Percentiles rank a stretch among this genome's conserved stretches.
phyloP scores from a whole-genome alignment of 768 basidiomycete species.

The Lentinula edodes region DNA sequence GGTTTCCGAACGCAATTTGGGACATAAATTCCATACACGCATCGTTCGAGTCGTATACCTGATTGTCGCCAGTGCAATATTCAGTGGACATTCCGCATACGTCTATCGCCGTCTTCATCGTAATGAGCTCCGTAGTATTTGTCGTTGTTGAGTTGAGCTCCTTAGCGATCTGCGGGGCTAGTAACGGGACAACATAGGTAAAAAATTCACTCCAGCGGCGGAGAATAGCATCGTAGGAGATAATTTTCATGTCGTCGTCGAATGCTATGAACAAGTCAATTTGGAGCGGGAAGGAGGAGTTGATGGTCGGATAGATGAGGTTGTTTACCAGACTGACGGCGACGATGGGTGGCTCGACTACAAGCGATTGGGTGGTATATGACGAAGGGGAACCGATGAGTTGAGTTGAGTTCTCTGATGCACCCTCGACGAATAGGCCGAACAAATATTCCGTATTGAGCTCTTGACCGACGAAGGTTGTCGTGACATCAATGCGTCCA shows the following conservation, averaged over 20 bases:
- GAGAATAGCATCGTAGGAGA: slow-evolving; percentile 7
- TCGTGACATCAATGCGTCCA: slow-evolving; percentile 2
- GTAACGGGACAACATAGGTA: background rate
- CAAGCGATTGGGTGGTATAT: background rate
- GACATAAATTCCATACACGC: background rate
- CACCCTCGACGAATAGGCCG: slow-evolving; percentile 1
- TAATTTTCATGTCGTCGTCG: slow-evolving; percentile 7
- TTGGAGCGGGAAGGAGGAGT: slow-evolving; percentile 4
- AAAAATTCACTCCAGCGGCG: slow-evolving; percentile 4
- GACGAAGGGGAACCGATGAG: slow-evolving; percentile 3
- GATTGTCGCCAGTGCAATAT: slow-evolving; percentile 5
- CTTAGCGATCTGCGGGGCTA: slow-evolving; percentile 3
- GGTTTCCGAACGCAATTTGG: slow-evolving; percentile 1
- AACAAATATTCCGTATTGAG: slow-evolving; percentile 7
- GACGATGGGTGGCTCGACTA: slow-evolving; percentile 2
- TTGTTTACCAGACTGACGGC: background rate
- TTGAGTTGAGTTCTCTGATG: slow-evolving; percentile 4
- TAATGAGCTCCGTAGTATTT: background rate
- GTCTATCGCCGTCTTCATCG: slow-evolving; percentile 4
- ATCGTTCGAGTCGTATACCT: slow-evolving; percentile 6
- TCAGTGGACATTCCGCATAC: slow-evolving; percentile 3
- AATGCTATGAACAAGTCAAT: slow-evolving; percentile 3
- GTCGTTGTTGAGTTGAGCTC: slow-evolving; percentile 3
- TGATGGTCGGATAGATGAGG: slow-evolving; percentile 4
- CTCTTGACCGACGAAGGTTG: background rate